A percentile compares a stretch with the other conserved stretches of the same genome.
Evolutionary conservation across 176 grass and related monocot genomes (phyloP).

Genomic region (Cocos nucifera): DNA sequence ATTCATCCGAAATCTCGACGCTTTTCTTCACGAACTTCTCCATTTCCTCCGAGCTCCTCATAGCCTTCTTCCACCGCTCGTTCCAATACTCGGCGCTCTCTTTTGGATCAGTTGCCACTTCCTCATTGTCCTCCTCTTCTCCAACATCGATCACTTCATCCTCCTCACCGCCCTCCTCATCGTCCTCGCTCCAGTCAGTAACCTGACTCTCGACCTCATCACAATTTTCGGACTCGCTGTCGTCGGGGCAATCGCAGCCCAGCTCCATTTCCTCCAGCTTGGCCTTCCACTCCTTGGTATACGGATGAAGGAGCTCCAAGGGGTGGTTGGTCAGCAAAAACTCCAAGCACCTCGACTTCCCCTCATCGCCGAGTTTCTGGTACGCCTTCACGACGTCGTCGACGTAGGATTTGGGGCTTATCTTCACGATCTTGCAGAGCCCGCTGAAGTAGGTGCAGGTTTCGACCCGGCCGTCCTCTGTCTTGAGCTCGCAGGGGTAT

Average conservation of each 20-base stretch:
- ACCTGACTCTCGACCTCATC: conserved; percentile 5
- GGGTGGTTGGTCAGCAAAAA: conserved; percentile 86
- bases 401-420: conserved; percentile 72
- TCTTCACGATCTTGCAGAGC: conserved; percentile 76
- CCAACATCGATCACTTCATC: background rate
- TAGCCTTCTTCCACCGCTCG: conserved; percentile 56
- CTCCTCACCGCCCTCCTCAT: background rate
- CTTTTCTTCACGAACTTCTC: conserved; percentile 70
- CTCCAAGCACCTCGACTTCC: conserved; percentile 59
- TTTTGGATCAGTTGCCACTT: conserved; percentile 7
- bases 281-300: conserved; percentile 91
- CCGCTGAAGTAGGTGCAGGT: conserved; percentile 63
- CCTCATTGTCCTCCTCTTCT: conserved; percentile 20
- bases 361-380: conserved; percentile 49
- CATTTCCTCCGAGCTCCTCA: conserved; percentile 72
- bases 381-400: conserved; percentile 90
- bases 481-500: conserved; percentile 53
- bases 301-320: conserved; percentile 75
- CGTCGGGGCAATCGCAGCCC: conserved; percentile 83
- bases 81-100: conserved; percentile 66
- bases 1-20: conserved; percentile 30
- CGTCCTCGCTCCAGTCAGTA: conserved; percentile 42
- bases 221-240: conserved; percentile 39
- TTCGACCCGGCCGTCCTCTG: conserved; percentile 32
- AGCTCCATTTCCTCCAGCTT: conserved; percentile 93